Base-by-base conservation (phyloP, 2,329 filamentous ascomycete genomes). In the Dactylellina parvicollis region DNA sequence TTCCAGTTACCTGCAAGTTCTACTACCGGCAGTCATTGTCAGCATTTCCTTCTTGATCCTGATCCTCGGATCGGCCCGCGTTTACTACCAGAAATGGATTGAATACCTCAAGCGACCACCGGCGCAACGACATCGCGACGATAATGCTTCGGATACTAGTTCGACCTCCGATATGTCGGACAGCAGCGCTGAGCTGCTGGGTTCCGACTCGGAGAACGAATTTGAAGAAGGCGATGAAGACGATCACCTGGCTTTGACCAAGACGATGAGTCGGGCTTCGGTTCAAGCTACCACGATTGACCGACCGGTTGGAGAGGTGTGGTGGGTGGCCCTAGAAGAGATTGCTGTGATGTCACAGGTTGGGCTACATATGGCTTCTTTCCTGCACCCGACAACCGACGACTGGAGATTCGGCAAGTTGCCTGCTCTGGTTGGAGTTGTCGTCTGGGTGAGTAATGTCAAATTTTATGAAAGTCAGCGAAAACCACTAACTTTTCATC, bases 11-110 rank as follows among this genome's bases (percentile, higher is more conserved):
- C 86, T 96, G 60, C 89, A 91, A 81, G 87, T 91, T 73, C 83
- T 96, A 49, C 85, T 98, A 61, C 95, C 95, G 61, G 83, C 95
- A 73, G 82, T 89, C 74, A 84, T 90, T 67, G 87, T 92, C 80
- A 85, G 82, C 75, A 77, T 90, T 24, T 98, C 95, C 4, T 80
- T 93, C 76, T 79, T 90, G 57, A 84, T 88, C 76, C 85, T 96
- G 65, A 77, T 85, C 69, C 18, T 74, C 49, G 70, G 70, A 46
- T 66, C 60, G 12, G 50, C 70, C 62, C 62, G 47, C 49, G 62
- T 74, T 47, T 69, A 69, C 50, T 57, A 59, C 30, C 55, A 57
- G 66, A 55, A 65, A 67, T 73, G 69, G 69, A 65, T 56, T 38
- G 47, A 73, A n/a, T 44, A 64, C 44, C 61, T 18, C 20, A 46